Conservation (phyloP, 2,329 filamentous ascomycete genomes). For the Acarospora socialis region DNA sequence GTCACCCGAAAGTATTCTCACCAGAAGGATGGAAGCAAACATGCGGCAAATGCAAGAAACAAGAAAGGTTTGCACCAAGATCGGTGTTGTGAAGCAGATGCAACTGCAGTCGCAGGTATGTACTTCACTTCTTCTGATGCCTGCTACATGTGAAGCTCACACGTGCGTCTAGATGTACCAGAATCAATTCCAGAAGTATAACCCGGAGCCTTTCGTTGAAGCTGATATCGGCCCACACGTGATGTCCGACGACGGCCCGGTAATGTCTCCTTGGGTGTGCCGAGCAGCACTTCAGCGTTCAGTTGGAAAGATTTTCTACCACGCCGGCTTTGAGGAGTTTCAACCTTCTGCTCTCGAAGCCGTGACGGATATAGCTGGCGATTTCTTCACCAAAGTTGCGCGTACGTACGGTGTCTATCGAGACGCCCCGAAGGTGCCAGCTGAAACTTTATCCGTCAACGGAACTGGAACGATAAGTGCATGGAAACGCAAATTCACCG, state of each 20-base stretch:
- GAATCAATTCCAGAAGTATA: constrained; percentile 96
- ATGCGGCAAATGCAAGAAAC: constrained; percentile 95
- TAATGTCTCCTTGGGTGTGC: constrained; percentile 73
- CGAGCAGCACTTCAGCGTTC: constrained; percentile 76
- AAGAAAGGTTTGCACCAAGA: constrained; percentile 87
- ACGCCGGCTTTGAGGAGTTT: constrained; percentile 91
- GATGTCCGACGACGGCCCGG: constrained; percentile 71
- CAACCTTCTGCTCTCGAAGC: constrained; percentile 88
- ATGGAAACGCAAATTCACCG: constrained; percentile 56
- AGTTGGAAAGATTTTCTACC: constrained; percentile 88
- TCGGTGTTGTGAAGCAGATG: constrained; percentile 98
- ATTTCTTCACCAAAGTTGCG: constrained; percentile 78
- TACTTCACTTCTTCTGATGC: constrained; percentile 9
- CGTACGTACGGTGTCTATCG: constrained; percentile 68
- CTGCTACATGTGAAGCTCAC: constrained; percentile 11
- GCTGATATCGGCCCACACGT: constrained; percentile 79
- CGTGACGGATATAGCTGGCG: constrained; percentile 74
- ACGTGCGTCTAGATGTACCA: constrained; percentile 93
- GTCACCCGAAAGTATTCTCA: constrained; percentile 57
- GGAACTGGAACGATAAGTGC: constrained; percentile 27
- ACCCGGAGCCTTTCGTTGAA: constrained; percentile 77
- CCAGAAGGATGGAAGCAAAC: constrained; percentile 74
- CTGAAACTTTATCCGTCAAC: constrained; percentile 31
- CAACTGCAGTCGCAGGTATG: constrained; percentile 87
- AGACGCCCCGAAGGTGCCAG: constrained; percentile 63